Base-by-base conservation (phyloP, 2,329 filamentous ascomycete genomes). In the Nectriaceae sp. region DNA sequence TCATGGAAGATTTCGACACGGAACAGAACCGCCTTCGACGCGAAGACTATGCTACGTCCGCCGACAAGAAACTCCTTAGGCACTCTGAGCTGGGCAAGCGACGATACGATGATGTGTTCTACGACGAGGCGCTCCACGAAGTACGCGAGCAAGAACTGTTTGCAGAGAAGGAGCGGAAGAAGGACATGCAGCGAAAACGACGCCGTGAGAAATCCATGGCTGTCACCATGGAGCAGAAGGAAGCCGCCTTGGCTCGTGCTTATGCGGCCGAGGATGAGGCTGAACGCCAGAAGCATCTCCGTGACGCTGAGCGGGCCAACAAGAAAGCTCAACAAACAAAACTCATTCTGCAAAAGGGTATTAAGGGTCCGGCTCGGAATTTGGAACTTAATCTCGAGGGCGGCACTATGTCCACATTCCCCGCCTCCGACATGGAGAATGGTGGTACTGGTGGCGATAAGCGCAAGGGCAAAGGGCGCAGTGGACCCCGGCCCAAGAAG, bases 121-220 rank as follows among this genome's bases (percentile, higher is more conserved):
- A 91, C 64, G 83, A 89, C 16, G 85, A 88, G 35, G 93, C 94
- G 2, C 81, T 93, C 50, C 83, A 88, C 44, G 88, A 96, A 61
- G 93, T 97, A 2, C 89, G 94, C 57, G 88, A 91, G 53, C 90
- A 90, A 57, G 93, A 97, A 68, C 79, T 97, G 6, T 88, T 88
- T 52, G 91, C 93, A 52, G 94, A 99, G 70, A 99, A 99, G 74
- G 94, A 99, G 72, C 90, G 94, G 56, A 99, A 99, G 77, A 99
- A 99, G 75, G 94, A 99, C 65, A 97, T 99, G 90, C 94, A 99
- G 69, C 88, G 94, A 55, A 99, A 97, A 75, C 84, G 94, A 51
- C 87, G 94, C 37, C 88, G 94, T 16, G 93, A 97, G 68, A 97
- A 97, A 75, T 96, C 93, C 4, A 91, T 97, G 78, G 91, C 91